Evolutionary conservation across 768 basidiomycete genomes (phyloP), one percentile per base, ranked within the genome.

Genomic region (Russula sp.): DNA sequence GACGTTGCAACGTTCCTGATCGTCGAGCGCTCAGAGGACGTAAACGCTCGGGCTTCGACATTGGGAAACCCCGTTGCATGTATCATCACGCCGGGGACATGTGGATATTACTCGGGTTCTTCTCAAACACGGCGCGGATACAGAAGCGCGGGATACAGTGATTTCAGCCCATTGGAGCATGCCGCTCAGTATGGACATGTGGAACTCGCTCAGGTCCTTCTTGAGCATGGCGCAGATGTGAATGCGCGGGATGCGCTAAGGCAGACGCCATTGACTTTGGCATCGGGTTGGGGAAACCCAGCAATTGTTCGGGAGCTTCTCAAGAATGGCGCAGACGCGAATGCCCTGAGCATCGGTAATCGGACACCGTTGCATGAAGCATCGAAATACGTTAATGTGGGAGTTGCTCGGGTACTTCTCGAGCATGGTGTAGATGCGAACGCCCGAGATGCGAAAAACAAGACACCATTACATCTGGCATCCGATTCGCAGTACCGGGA

Each of bases 101-200:
- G 13, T 13, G 9, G 44, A 46, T 4, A 0, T 46, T 11, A 4
- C 20, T 46, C 44, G 9, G n/a, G 2, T 46, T 4, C 44, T 46
- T 22, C n/a, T 46, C 38, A 7, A 18, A 6, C 36, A 36, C 3
- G 36, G 36, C 13, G 36, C 36, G 0, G 13, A 13, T 36, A 3
- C 5, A 13, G 11, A 34, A 11, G 36, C 13, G 1, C 11, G 11
- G 42, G 7, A 44, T 8, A 3, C 1, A 7, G 16, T 9, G 20
- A 4, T n/a, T 2, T 0, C 0, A 44, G 6, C 18, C 42, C 42
- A 9, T 44, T 44, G 42, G 6, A n/a, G 5, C 7, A 1, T 0
- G 42, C 7, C 3, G 1, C 20, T 2, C 1, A 1, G 3, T 0
- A 1, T 2, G 42, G 42, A 16, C 5, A 8, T 7, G 2, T 16